Base-by-base conservation (phyloP, 1,284 basidiomycete species). In the Albatrellus sp. region DNA sequence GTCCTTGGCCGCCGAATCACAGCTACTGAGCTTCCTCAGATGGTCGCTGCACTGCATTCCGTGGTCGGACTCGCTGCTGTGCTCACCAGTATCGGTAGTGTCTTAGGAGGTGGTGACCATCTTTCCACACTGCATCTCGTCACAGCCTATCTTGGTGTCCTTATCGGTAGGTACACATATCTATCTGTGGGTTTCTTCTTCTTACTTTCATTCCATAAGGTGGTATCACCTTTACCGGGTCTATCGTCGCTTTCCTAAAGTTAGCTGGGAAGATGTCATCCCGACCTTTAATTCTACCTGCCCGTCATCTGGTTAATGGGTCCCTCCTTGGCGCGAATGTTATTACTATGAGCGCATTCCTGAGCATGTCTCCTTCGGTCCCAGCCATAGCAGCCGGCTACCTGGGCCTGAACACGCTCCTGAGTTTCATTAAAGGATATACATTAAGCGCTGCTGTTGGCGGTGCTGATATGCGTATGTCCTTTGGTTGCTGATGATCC, bases 1-100 rank as follows among this genome's bases (percentile, higher is more conserved):
- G 62, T 85, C 48, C 74, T 90, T 48, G 87, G 88, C 34, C 69
- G 86, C 31, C 75, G 87, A 29, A 85, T 90, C 39, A 88, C 84
- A 11, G 80, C 84, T 8, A 90, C 87, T 32, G 87, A 90, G 55
- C 69, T 90, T 14, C 87, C 87, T 4, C 88, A 90, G 59, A 86
- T 78, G 66, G 80, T 81, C 11, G 77, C 75, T 17, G 77, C 77
- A 10, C 55, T 79, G 48, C 86, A 90, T 57, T 85, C 81, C 30
- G 87, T 89, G 14, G 87, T 90, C 40, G 87, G 87, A 61, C 71
- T 90, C 16, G 87, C 87, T 1, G 87, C 87, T 1, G 86, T 90
- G 28, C 66, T 90, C 55, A 90, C 88, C 11, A 85, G 80, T 43
- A 80, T 89, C 29, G 87, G 67, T 7, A 86, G 82, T 55, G 86